phyloP scores from a whole-genome alignment of 75 land plant genomes.

The Isoetes taiwanensis region DNA sequence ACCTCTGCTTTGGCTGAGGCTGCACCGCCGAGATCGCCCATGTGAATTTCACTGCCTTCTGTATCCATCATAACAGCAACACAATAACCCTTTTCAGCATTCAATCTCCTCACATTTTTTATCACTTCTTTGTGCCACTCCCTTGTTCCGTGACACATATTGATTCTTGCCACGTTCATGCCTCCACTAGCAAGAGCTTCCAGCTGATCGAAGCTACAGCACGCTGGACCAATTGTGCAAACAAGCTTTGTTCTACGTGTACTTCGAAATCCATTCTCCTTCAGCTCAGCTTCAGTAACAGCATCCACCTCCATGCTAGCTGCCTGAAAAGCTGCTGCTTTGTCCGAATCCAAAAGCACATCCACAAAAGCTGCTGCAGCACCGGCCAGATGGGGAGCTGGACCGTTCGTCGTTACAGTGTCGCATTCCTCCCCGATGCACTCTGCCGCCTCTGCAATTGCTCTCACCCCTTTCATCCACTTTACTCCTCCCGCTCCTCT shows the following conservation, averaged over 20 bases:
- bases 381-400: no score
- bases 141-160: conserved; percentile 52
- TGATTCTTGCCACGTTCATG: conserved; percentile 5
- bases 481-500: no score
- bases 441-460: no score
- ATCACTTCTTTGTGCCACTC: conserved; percentile 85
- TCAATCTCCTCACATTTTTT: conserved; percentile 53
- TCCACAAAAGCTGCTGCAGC: no score
- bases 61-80: conserved; percentile 98
- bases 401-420: no score
- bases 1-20: conserved; percentile 87
- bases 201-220: conserved; percentile 5
- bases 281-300: conserved; percentile 2
- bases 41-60: conserved; percentile 95
- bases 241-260: conserved; percentile 1
- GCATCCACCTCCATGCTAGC: conserved; percentile 1
- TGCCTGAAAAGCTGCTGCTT: no score
- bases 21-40: conserved; percentile 87
- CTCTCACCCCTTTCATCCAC: no score
- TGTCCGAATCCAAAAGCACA: no score
- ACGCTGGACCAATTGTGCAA: conserved; percentile 6
- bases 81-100: conserved; percentile 68
- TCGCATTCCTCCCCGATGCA: no score
- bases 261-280: conserved; percentile 2
- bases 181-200: conserved; percentile 1